Conservation (phyloP, 768 basidiomycete species). For the Xanthoconium stramineum region DNA sequence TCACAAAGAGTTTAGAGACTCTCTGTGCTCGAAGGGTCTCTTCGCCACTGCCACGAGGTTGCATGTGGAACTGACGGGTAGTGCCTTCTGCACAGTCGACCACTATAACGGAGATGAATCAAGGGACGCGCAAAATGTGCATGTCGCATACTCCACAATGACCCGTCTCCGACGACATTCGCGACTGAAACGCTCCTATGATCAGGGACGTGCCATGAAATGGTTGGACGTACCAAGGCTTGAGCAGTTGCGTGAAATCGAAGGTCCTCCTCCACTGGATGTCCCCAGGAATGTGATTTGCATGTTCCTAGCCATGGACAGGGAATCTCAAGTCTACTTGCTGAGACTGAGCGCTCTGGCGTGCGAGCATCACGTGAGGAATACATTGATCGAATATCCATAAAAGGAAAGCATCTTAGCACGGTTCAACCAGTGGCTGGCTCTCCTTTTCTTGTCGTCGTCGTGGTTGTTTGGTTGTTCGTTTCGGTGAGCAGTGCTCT, state of each 20-base stretch:
- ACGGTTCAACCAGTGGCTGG: conserved; percentile 24
- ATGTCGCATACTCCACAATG: conserved; percentile 61
- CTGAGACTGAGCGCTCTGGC: too few species aligned
- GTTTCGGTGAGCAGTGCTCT: conserved; percentile 13
- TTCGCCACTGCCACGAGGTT: conserved; percentile 38
- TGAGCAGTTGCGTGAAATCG: conserved; percentile 70
- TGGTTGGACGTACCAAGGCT: conserved; percentile 40
- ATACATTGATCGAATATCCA: conserved; percentile 2
- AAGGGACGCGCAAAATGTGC: not conserved
- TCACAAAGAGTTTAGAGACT: conserved; percentile 72
- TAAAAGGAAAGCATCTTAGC: conserved; percentile 19
- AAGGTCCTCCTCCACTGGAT: conserved; percentile 73
- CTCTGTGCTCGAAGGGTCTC: conserved; percentile 40
- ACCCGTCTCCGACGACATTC: conserved; percentile 49
- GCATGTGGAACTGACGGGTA: conserved; percentile 58
- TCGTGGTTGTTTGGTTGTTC: conserved; percentile 1
- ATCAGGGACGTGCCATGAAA: not conserved
- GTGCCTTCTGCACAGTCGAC: conserved; percentile 86
- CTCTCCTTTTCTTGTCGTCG: not conserved
- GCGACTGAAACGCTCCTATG: conserved; percentile 37
- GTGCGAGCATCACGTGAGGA: conserved; percentile 14
- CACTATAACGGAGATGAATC: conserved; percentile 43
- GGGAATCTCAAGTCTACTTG: not conserved
- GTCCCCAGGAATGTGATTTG: conserved; percentile 73
- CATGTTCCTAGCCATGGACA: conserved; percentile 41